phyloP scores from a whole-genome alignment of 805 yeast species.

The Zygosaccharomyces pseudorouxii region DNA sequence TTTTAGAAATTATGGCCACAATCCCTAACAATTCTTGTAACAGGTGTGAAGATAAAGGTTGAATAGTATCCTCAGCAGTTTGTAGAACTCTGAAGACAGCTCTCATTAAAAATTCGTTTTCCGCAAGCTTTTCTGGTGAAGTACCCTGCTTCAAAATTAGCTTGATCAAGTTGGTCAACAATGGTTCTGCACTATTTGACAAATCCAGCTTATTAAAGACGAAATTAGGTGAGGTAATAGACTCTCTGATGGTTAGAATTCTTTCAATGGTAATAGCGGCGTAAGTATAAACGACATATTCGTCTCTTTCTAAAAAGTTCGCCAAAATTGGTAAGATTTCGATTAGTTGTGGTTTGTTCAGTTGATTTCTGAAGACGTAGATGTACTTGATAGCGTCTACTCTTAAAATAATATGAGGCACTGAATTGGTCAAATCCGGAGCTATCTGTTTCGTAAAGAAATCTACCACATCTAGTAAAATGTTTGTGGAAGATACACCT shows the following conservation, averaged over 20 bases:
- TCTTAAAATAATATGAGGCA: constrained; percentile 69
- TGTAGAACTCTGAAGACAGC: constrained; percentile 77
- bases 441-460: constrained; percentile 82
- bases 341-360: constrained; percentile 76
- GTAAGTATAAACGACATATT: constrained; percentile 85
- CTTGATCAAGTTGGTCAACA: constrained; percentile 61
- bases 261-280: constrained; percentile 91
- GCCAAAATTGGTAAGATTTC: constrained; percentile 78
- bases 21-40: constrained; percentile 66
- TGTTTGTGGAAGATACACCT: constrained; percentile 84
- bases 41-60: constrained; percentile 41
- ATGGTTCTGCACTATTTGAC: constrained; percentile 52
- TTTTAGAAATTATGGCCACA: constrained; percentile 64
- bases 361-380: constrained; percentile 84
- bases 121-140: constrained; percentile 87
- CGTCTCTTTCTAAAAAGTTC: constrained; percentile 56
- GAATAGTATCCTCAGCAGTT: constrained; percentile 64
- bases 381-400: constrained; percentile 93
- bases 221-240: constrained; percentile 43
- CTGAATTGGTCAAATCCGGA: constrained; percentile 61
- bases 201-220: constrained; percentile 74
- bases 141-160: constrained; percentile 55
- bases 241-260: constrained; percentile 69
- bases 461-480: constrained; percentile 76
- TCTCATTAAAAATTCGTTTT: constrained; percentile 89